phyloP scores from a whole-genome alignment of 1,284 basidiomycete genomes.

The Naganishia liquefaciens region DNA sequence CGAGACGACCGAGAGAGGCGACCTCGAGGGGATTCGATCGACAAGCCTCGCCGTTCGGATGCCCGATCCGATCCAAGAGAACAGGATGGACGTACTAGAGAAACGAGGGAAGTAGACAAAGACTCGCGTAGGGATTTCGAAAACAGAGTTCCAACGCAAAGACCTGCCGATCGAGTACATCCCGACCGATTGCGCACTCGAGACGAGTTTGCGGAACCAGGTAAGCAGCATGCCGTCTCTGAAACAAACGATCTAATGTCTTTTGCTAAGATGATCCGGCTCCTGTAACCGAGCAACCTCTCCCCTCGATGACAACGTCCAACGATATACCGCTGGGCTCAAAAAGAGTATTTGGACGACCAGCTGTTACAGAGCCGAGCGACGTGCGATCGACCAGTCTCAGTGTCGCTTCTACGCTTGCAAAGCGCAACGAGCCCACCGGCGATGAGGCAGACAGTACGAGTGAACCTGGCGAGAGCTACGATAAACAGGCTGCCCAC shows the following conservation, averaged over 20 bases:
- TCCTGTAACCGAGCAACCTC: too few relatives aligned
- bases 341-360: neutral
- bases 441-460: neutral
- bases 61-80: too few relatives aligned
- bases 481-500: neutral
- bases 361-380: neutral
- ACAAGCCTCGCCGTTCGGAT: too few relatives aligned
- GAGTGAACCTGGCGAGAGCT: neutral
- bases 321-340: constrained; percentile 1
- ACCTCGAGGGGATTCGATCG: too few relatives aligned
- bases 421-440: neutral
- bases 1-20: too few relatives aligned
- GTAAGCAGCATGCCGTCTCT: neutral
- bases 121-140: too few relatives aligned
- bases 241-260: too few relatives aligned
- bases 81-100: too few relatives aligned
- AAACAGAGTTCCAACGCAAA: too few relatives aligned
- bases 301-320: neutral
- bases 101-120: too few relatives aligned
- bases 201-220: constrained; percentile 4
- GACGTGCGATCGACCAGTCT: neutral
- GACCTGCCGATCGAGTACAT: neutral
- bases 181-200: neutral
- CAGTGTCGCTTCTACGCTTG: neutral
- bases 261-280: neutral